These are phyloP conservation scores for Jamesozyma piceae DNA, from an alignment of 805 yeast genomes.

Conservation along the genomic window DNA sequence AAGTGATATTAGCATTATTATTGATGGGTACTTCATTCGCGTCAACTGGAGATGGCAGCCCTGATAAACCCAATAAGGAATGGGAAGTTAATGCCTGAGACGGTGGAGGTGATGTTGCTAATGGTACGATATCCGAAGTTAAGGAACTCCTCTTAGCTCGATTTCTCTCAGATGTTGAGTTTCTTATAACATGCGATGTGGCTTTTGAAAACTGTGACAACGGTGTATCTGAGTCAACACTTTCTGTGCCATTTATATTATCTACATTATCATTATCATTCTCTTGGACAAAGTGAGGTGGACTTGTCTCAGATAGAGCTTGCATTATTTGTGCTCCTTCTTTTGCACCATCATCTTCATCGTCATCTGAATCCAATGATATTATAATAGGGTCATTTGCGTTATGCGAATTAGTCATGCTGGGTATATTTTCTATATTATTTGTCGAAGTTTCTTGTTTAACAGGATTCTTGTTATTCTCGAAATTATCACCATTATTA, in stretches of 20 bases:
- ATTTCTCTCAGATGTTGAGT: neutral
- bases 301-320: neutral
- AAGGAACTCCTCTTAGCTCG: too few species aligned
- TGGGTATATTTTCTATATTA: neutral
- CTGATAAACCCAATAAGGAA: slow-evolving; percentile 1
- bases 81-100: neutral
- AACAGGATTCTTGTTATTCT: slow-evolving; percentile 3
- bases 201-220: slow-evolving; percentile 2
- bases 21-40: neutral
- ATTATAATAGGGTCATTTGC: slow-evolving; percentile 20
- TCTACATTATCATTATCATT: neutral
- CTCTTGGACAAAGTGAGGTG: neutral
- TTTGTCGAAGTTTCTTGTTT: slow-evolving; percentile 6
- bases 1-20: neutral
- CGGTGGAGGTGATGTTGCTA: neutral
- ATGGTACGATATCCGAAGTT: neutral
- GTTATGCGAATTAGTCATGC: neutral
- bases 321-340: neutral
- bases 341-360: slow-evolving; percentile 9
- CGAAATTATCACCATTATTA: slow-evolving; percentile 4
- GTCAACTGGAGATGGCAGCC: neutral
- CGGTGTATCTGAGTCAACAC: slow-evolving; percentile 9
- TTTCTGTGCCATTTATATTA: neutral
- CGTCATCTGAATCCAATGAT: slow-evolving; percentile 43
- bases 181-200: neutral